Evolutionary conservation across 371 early-diverging fungal species (phyloP).

Genomic region (Funneliformis caledonium): DNA sequence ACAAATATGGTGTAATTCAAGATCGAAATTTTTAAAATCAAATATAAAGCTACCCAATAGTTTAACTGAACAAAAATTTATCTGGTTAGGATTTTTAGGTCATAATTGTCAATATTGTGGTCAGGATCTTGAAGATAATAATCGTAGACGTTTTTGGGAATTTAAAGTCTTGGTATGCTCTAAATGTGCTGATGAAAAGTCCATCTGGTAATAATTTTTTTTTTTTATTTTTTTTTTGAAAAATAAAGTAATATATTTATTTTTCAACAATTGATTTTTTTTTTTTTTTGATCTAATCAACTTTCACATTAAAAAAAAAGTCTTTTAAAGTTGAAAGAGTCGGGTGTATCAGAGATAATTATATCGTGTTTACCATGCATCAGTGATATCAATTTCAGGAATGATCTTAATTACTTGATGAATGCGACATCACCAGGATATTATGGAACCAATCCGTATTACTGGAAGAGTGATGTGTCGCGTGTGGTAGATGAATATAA

Average conservation of each 20-base stretch:
- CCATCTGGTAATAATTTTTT: background rate
- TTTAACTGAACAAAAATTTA: conserved; percentile 14
- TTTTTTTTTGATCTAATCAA: background rate
- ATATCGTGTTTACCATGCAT: background rate
- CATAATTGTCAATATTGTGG: conserved; percentile 15
- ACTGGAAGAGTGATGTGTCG: background rate
- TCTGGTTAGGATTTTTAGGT: conserved; percentile 2
- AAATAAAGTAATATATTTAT: background rate
- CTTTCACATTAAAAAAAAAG: background rate
- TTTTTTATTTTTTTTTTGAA: background rate
- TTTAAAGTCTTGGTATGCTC: conserved; percentile 12
- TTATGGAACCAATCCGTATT: background rate
- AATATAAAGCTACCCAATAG: background rate
- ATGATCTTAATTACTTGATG: background rate
- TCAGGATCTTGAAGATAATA: background rate
- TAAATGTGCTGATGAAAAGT: background rate
- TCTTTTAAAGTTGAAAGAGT: background rate
- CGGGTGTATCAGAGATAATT: background rate
- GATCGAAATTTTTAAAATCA: background rate
- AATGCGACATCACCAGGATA: background rate
- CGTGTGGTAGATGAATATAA: background rate
- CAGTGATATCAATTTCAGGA: background rate
- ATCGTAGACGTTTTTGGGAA: background rate
- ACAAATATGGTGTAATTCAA: conserved; percentile 15
- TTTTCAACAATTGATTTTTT: background rate